Percentiles rank a stretch among this genome's conserved stretches.
Conservation (phyloP, 192 early-diverging fungal genomes). For the Mortierella antarctica region DNA sequence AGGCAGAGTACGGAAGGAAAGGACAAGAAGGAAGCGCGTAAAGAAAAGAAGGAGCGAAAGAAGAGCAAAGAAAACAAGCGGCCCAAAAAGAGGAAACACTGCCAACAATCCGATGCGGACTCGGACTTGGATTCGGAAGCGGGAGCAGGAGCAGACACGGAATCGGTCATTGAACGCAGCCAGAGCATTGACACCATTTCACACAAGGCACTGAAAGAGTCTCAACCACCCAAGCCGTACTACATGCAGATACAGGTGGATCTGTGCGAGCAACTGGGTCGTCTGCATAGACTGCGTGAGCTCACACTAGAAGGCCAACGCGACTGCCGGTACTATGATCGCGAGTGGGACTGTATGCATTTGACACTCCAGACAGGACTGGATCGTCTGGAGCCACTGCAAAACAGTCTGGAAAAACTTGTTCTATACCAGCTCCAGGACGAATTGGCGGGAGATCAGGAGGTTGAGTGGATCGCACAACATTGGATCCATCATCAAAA, state of each 20-base stretch:
- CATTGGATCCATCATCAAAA: slow-evolving; percentile 28
- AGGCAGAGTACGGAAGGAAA: background rate
- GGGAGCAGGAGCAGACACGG: background rate
- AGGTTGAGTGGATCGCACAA: slow-evolving; percentile 22
- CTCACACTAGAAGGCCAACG: slow-evolving; percentile 10
- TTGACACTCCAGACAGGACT: slow-evolving; percentile 21
- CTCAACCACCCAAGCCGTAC: background rate
- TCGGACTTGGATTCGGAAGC: background rate
- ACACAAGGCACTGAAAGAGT: background rate
- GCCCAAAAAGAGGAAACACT: background rate
- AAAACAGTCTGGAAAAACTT: slow-evolving; percentile 7
- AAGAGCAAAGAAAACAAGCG: background rate
- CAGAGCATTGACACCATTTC: too few species aligned
- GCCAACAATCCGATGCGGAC: background rate
- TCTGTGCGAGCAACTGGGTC: slow-evolving; percentile 15
- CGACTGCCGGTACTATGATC: background rate
- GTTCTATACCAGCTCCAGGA: slow-evolving; percentile 7
- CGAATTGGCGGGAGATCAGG: background rate
- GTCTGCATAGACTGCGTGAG: slow-evolving; percentile 3
- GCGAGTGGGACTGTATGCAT: slow-evolving; percentile 8
- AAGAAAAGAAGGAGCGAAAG: background rate
- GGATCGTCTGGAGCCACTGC: slow-evolving; percentile 10
- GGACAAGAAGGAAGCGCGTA: background rate
- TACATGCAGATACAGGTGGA: slow-evolving; percentile 5
- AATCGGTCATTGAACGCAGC: background rate